Percentiles rank a stretch among this genome's conserved stretches.
Evolutionary conservation across 2,329 filamentous ascomycete species (phyloP).

Genomic region (Cladophialophora immunda): DNA sequence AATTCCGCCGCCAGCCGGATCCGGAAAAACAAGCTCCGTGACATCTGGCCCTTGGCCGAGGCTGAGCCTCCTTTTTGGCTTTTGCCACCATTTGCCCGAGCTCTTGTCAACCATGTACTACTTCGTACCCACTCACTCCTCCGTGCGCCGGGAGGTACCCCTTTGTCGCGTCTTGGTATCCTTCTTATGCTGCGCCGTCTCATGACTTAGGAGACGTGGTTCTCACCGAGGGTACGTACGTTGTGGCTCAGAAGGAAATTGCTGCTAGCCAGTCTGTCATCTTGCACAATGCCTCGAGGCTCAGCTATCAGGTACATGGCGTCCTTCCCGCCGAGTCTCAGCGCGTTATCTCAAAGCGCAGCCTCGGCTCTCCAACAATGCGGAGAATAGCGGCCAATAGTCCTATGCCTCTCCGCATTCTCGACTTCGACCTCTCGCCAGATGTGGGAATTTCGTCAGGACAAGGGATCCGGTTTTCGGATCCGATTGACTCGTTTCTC

Average conservation of each 20-base stretch:
- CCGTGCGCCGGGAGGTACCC: background rate
- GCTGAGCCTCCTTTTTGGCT: slow-evolving; percentile 22
- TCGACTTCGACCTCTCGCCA: background rate
- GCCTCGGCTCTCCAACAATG: slow-evolving; percentile 31
- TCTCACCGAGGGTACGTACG: background rate
- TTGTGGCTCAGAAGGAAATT: background rate
- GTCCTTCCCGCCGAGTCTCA: background rate
- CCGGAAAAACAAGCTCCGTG: slow-evolving; percentile 22
- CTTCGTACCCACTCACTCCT: background rate
- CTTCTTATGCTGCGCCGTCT: background rate
- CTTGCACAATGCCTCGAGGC: background rate
- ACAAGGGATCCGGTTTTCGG: background rate
- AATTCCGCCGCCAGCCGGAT: slow-evolving; percentile 1
- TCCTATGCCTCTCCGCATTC: background rate
- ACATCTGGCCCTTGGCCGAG: slow-evolving; percentile 15
- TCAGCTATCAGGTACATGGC: background rate
- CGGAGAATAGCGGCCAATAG: slow-evolving; percentile 19
- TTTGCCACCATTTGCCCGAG: background rate
- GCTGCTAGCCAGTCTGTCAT: background rate
- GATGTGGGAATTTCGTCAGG: background rate
- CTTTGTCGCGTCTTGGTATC: background rate
- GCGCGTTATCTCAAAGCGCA: background rate
- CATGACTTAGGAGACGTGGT: background rate
- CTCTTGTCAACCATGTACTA: background rate
- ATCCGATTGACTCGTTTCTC: background rate